A percentile compares a stretch with the other conserved stretches of the same genome.
These are phyloP conservation scores for Colletotrichum sp. DNA, from an alignment of 2,329 filamentous ascomycete genomes.

Conservation along the genomic window DNA sequence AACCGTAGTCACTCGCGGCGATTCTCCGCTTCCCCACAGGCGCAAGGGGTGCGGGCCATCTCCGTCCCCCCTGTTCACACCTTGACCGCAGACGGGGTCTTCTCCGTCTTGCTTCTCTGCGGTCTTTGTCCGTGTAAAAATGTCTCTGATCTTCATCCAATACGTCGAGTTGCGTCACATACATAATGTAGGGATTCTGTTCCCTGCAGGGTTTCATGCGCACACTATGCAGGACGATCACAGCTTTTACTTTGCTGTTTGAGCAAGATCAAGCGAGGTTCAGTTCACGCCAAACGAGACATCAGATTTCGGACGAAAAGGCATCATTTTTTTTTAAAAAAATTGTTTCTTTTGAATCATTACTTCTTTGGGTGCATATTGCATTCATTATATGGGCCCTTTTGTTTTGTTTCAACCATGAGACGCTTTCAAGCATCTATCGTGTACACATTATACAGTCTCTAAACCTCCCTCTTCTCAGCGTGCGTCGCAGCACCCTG, in stretches of 20 bases:
- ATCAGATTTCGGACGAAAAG: neutral
- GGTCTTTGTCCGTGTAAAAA: neutral
- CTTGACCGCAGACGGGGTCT: neutral
- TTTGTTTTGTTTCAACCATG: neutral
- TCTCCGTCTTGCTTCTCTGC: neutral
- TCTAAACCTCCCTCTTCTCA: constrained; percentile 32
- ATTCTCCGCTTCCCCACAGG: neutral
- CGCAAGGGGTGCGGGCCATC: neutral
- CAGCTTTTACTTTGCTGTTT: neutral
- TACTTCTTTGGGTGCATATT: constrained; percentile 6
- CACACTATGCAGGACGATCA: neutral
- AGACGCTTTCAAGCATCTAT: neutral
- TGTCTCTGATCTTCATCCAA: neutral
- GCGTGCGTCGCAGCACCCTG: constrained; percentile 36
- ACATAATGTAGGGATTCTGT: neutral
- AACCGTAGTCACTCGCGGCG: neutral
- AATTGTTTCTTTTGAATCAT: neutral
- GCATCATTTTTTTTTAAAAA: neutral
- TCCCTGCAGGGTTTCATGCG: neutral
- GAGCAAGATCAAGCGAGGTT: neutral
- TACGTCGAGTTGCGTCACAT: neutral
- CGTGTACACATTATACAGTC: neutral
- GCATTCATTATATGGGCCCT: constrained; percentile 17
- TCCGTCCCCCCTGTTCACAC: neutral
- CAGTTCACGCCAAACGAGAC: neutral